Conservation (phyloP, 176 grass and related monocot genomes). For the Aegilops umbellulata region DNA sequence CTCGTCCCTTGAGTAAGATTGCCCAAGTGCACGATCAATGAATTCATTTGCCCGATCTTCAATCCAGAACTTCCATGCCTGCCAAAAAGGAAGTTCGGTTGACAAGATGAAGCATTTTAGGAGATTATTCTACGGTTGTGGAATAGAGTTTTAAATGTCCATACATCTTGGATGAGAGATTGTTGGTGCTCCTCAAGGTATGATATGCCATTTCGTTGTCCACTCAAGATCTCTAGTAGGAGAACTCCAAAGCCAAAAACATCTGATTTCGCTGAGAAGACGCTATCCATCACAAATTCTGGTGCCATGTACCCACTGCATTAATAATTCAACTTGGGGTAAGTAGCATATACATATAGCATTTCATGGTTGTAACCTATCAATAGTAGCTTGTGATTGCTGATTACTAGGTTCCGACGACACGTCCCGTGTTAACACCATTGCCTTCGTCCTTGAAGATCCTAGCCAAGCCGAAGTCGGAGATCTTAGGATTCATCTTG, state of each 20-base stretch:
- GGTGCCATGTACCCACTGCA: slow-evolving; percentile 88
- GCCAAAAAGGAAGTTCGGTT: neutral
- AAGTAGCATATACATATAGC: neutral
- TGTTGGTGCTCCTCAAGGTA: slow-evolving; percentile 65
- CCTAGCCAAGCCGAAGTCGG: slow-evolving; percentile 94
- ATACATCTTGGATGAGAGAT: slow-evolving; percentile 53
- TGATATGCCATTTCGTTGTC: slow-evolving; percentile 50
- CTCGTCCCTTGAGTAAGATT: slow-evolving; percentile 34
- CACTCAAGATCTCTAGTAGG: slow-evolving; percentile 78
- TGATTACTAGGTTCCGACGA: slow-evolving; percentile 76
- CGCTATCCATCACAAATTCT: slow-evolving; percentile 63
- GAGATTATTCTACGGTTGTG: neutral
- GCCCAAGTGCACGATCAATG: slow-evolving; percentile 49
- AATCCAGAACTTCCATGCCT: slow-evolving; percentile 75
- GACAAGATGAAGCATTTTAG: no score
- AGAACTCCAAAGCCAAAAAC: slow-evolving; percentile 88
- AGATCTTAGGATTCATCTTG: slow-evolving; percentile 94
- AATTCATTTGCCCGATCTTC: slow-evolving; percentile 41
- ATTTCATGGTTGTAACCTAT: no score
- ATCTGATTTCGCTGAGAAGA: slow-evolving; percentile 78
- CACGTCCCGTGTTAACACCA: slow-evolving; percentile 58
- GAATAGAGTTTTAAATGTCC: neutral
- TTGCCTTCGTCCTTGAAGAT: slow-evolving; percentile 69
- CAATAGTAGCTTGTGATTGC: no score
- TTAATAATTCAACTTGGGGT: neutral